Evolutionary conservation across 495 filamentous ascomycete genomes (phyloP).

Genomic region (Talaromyces wortmannii): DNA sequence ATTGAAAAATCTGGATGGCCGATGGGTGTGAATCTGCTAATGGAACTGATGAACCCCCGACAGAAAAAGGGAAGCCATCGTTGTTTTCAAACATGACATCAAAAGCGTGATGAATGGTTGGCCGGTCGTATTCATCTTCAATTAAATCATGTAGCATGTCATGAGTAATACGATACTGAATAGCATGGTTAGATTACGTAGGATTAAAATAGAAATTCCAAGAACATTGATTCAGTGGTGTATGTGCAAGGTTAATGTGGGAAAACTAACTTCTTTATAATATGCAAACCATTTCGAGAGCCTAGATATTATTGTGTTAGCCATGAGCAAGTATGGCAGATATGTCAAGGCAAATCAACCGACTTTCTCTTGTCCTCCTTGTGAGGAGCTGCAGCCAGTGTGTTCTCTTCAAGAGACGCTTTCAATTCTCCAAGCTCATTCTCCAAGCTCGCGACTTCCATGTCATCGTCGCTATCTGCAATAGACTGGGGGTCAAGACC

Average conservation of each 20-base stretch:
- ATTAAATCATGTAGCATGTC: conserved; percentile 42
- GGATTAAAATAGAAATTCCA: neutral
- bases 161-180: conserved; percentile 8
- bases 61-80: conserved; percentile 53
- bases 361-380: neutral
- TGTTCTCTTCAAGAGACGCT: neutral
- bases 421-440: neutral
- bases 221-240: neutral
- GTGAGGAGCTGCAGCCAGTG: neutral
- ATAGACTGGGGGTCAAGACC: conserved; percentile 18
- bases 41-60: conserved; percentile 38
- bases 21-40: conserved; percentile 26
- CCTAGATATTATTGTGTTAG: neutral
- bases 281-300: conserved; percentile 10
- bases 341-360: neutral
- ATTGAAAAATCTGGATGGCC: conserved; percentile 25
- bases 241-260: neutral
- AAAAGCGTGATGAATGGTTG: conserved; percentile 45
- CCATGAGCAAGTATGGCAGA: neutral
- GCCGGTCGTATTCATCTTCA: conserved; percentile 53
- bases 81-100: conserved; percentile 45
- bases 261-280: conserved; percentile 5
- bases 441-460: neutral
- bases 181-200: neutral
- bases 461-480: neutral